Evolutionary conservation across 202 grass and related monocot genomes (phyloP), one percentile per base, ranked within the genome.

Genomic region (Tripidium arundinaceum): DNA sequence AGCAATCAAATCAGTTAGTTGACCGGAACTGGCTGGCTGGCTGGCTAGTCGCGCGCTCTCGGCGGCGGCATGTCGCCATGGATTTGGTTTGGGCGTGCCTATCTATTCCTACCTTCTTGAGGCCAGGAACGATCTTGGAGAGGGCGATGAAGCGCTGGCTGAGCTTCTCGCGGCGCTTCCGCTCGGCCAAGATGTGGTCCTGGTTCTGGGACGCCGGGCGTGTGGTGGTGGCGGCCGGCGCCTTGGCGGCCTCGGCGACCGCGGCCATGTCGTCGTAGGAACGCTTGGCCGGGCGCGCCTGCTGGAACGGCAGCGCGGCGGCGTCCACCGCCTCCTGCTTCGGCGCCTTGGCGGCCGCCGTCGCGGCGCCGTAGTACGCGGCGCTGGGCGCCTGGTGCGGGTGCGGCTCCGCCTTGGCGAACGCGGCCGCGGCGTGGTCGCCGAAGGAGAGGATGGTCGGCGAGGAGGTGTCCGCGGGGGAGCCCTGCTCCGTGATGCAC

Each of bases 61-160:
- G 46, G 15, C 45, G 45, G 3, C 41, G 58, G 16, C 62, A 28
- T 18, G 34, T 7, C 45, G 65, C 66, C 68, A 79, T 73, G 83
- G 36, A 67, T 67, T 11, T 72, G n/a, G 18, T 8, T 3, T 21
- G 6, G 15, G 40, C 4, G 26, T 25, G 15, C 18, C 18, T 24
- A 4, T 24, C 3, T 25, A 4, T 24, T 40, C 5, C 7, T 80
- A 97, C 93, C 93, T 99, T 99, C 82, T 99, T 96, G 39, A 99
- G 90, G 19, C 88, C 96, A 8, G 96, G 96, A 11, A 99, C 90
- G 68, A 99, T 99, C 62, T 92, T 86, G 62, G 96, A 99, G 21
- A 99, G 86, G 37, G 90, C 96, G 86, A 99, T 99, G 79, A 99
- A 99, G 60, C 92, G 91, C 85, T 99, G 90, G 86, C 96, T 99